phyloP scores from a whole-genome alignment of 2,329 filamentous ascomycete genomes.

The Furcasterigmium furcatum region DNA sequence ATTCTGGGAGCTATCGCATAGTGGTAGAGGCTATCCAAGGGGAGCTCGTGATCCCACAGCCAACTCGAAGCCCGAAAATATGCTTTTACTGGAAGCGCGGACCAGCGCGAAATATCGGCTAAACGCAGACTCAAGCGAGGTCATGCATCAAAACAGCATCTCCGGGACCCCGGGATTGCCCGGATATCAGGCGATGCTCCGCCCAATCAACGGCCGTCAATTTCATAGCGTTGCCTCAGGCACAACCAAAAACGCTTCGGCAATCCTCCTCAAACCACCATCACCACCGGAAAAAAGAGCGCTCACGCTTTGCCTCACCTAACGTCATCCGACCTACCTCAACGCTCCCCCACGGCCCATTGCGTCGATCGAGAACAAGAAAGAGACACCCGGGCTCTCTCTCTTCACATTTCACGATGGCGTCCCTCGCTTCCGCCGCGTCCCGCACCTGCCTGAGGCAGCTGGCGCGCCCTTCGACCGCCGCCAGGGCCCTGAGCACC shows the following conservation, averaged over 20 bases:
- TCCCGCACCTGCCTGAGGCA: slow-evolving; percentile 68
- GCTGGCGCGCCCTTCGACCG: slow-evolving; percentile 34
- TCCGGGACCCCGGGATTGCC: slow-evolving; percentile 12
- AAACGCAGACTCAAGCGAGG: neutral
- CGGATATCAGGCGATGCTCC: slow-evolving; percentile 11
- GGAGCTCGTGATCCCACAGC: too few relatives aligned
- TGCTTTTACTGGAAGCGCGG: too few relatives aligned
- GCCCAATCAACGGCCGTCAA: slow-evolving; percentile 43
- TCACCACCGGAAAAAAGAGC: slow-evolving; percentile 7
- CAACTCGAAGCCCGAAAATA: too few relatives aligned
- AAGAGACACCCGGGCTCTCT: too few relatives aligned
- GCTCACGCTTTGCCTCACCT: slow-evolving; percentile 5
- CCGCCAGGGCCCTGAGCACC: slow-evolving; percentile 55
- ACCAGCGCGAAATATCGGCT: too few relatives aligned
- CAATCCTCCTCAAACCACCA: slow-evolving; percentile 21
- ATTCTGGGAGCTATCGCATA: too few relatives aligned
- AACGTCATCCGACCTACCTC: slow-evolving; percentile 11
- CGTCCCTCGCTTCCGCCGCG: slow-evolving; percentile 60
- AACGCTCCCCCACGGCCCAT: slow-evolving; percentile 9
- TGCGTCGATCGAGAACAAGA: neutral
- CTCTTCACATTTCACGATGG: slow-evolving; percentile 46
- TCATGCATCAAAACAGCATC: slow-evolving; percentile 4
- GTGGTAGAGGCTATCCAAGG: too few relatives aligned
- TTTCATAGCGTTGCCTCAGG: slow-evolving; percentile 37
- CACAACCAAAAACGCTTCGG: slow-evolving; percentile 13